Evolutionary conservation across 1,284 basidiomycete species (phyloP), one percentile per base, ranked within the genome.

Genomic region (Ustilago bromivora): DNA sequence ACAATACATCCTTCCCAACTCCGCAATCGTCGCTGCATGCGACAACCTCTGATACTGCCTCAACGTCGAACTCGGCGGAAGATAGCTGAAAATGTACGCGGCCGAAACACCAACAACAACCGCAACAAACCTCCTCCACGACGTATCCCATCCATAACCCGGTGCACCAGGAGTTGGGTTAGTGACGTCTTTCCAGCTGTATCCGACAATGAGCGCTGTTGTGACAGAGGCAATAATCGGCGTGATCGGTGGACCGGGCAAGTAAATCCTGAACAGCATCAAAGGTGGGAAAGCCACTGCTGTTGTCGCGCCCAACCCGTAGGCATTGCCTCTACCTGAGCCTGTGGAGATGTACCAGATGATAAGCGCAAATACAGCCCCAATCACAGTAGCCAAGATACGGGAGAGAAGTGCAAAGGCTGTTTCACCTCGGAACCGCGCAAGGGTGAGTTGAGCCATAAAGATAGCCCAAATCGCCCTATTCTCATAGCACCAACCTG

Each of bases 141-240:
- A 87, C 9, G 88, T 87, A 11, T 84, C 83, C 85, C 87, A 89
- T 0, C 89, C 89, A 78, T 49, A 87, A 28, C 77, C 86, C 63
- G 75, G 82, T 38, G 67, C 86, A 46, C 70, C 84, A 1, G 61
- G 65, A 7, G 71, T 36, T 11, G 83, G 81, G 40, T 82, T 76
- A 12, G 63, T 71, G 11, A 78, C 63, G 51, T 83, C 81, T 58
- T 80, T 81, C 72, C 78, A 81, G 34, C 69, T 65, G 72, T 84
- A 75, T 40, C 84, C 73, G 46, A 85, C 76, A 43, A 85, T 71
- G 10, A 84, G 55, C 36, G 88, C 89, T 15, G 89, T 86, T 0
- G 93, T 94, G 1, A 94, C 90, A 66, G 91, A 91, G 71, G 92
- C 90, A 57, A 96, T 91, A 58, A 94, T 88, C 62, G 91, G 91